These are phyloP conservation scores for Neurospora discreta DNA, from an alignment of 495 filamentous ascomycete genomes.

Conservation along the genomic window DNA sequence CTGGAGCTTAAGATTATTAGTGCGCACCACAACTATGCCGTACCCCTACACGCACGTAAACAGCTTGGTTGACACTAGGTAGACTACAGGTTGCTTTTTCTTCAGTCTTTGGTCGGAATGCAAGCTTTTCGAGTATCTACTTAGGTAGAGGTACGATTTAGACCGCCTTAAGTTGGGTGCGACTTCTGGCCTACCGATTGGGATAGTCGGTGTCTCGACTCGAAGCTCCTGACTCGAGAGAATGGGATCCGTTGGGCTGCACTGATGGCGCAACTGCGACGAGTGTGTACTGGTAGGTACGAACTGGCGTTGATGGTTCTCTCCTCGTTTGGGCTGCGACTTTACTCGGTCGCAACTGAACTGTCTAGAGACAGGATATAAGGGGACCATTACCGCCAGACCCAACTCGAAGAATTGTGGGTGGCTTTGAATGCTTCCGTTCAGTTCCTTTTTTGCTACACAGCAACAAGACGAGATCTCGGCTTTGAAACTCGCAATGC, in stretches of 20 bases:
- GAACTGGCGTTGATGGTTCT: neutral
- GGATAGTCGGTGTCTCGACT: neutral
- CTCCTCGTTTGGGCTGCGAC: neutral
- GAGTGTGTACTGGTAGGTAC: neutral
- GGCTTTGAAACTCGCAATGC: neutral
- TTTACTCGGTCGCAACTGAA: too few relatives aligned
- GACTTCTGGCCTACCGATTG: neutral
- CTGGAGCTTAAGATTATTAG: neutral
- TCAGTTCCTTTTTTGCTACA: neutral
- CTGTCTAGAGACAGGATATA: neutral
- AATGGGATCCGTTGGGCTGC: neutral
- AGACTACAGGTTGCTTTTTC: neutral
- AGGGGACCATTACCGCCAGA: neutral
- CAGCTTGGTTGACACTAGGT: neutral
- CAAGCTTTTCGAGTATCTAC: neutral
- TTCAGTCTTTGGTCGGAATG: neutral
- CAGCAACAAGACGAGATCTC: neutral
- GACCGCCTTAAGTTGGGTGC: neutral
- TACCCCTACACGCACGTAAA: neutral
- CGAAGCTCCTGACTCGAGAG: neutral
- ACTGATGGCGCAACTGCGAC: neutral
- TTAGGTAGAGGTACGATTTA: neutral
- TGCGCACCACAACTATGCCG: neutral
- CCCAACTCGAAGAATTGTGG: neutral
- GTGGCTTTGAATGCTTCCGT: neutral